Evolutionary conservation across 225 moss, liverwort and hornwort species (phyloP), one percentile per base, ranked within the genome.

Genomic region (Rhytidiadelphus loreus): DNA sequence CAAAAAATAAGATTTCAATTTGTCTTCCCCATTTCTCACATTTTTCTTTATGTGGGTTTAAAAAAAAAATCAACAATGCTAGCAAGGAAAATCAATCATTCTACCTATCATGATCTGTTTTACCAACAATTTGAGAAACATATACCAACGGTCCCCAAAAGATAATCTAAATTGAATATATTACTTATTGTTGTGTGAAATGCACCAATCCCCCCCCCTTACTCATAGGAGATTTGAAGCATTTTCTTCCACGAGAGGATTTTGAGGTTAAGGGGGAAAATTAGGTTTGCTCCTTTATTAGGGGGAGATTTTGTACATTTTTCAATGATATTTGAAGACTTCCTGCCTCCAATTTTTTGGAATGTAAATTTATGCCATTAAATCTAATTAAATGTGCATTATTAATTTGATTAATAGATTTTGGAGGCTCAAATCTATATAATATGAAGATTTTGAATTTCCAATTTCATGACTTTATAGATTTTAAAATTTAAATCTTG

Each of bases 21-120:
- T n/a, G 7, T 2, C 50, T 20, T 50, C 7, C 0, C 4, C 1
- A 32, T 20, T 74, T 20, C 1, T 48, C 4, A 12, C 2, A 74
- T 4, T 15, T 32, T 32, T 50, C 8, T 20, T 11, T 12, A 4
- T 12, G 17, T 19, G 0, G 5, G 12, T 9, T 16, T 71, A 24
- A n/a, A 2, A 1, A 10, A 2, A 24, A 74, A 30, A 4, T 48
- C 2, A 48, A 50, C 2, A 32, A 20, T 32, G 2, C 6, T 1
- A 26, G 1, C 0, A 16, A 17, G 8, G 12, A 30, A 48, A 30
- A 48, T 2, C 6, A 73, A 29, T 46, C 71, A 43, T 9, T 41
- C 5, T 28, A 44, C 48, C 0, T 19, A 1, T 74, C 5, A 48
- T 19, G 2, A 3, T 30, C 30, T 74, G 46, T 0, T 3, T 71